phyloP scores from a whole-genome alignment of 768 basidiomycete genomes.

The Suillus weaverae region DNA sequence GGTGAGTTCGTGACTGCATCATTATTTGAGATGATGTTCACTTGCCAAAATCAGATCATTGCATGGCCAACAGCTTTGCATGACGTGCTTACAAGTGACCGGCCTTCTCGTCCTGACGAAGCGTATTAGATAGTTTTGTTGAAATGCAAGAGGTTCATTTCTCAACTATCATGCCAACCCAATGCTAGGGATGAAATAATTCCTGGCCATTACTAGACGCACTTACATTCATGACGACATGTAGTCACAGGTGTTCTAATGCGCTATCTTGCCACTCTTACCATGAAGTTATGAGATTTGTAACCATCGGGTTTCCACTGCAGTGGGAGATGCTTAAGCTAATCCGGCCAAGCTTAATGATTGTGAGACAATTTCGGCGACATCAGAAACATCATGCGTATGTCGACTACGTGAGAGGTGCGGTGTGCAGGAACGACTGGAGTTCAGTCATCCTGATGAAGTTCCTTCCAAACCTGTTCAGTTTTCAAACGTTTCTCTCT shows the following conservation, averaged over 20 bases:
- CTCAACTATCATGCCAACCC: neutral
- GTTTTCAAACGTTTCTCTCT: conserved; percentile 56
- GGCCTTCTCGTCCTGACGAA: neutral
- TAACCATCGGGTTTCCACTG: neutral
- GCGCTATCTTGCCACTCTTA: too few relatives aligned
- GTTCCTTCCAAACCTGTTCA: conserved; percentile 61
- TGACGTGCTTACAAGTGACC: neutral
- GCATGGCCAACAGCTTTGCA: neutral
- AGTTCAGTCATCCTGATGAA: conserved; percentile 47
- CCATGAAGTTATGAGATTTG: neutral
- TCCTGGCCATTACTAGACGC: neutral
- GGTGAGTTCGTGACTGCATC: conserved; percentile 5
- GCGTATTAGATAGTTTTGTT: neutral
- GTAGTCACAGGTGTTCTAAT: neutral
- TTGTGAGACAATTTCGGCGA: neutral
- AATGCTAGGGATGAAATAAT: neutral
- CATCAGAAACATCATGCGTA: neutral
- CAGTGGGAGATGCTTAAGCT: neutral
- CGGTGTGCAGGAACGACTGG: neutral
- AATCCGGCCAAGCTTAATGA: neutral
- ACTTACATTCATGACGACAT: neutral
- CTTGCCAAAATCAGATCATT: neutral
- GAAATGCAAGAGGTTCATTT: neutral
- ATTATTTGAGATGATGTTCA: neutral
- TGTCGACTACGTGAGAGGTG: neutral